Evolutionary conservation across 2,329 filamentous ascomycete genomes (phyloP), one percentile per base, ranked within the genome.

Genomic region (Trichoderma brevicompactum): DNA sequence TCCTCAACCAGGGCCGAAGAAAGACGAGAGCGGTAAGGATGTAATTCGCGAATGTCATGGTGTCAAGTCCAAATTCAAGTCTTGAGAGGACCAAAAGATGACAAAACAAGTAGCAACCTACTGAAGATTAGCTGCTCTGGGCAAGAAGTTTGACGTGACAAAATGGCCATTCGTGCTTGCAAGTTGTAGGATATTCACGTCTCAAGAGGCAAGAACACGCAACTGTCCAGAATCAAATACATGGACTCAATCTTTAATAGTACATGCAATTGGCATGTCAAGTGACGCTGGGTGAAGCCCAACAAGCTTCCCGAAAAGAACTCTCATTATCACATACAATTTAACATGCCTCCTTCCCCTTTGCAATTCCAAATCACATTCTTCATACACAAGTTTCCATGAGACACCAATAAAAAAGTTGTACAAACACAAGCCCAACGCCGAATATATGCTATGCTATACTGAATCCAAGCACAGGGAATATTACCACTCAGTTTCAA

Each of bases 381-480:
- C 32, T 34, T 49, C 17, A 40, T 56, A 64, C 38, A 41, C 10
- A 13, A 19, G 12, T 32, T 38, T 23, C 34, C 61, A 56, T 32
- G 12, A 43, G 41, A 38, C 38, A 40, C 3, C 43, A 40, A 12
- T 23, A 10, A 46, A 43, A 44, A 13, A 12, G 19, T 53, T 6
- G 28, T 38, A 46, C 7, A 63, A 46, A n/a, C 28, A 38, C 32
- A 55, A 50, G 28, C 43, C 52, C 34, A 7, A 67, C 65, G 65
- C 65, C 65, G 23, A 50, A 53, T 38, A 58, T 19, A 66, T 66
- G 65, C 46, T 50, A 48, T 64, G 53, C 59, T 32, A 13, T 46
- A 53, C 52, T 52, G 59, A 63, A 59, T 63, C 59, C 46, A 61
- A 65, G 34, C 49, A 61, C 41, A n/a, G 15, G n/a, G 10, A 50